Base-by-base conservation (phyloP, 2,329 filamentous ascomycete genomes). In the Myriosclerotinia curreyana region DNA sequence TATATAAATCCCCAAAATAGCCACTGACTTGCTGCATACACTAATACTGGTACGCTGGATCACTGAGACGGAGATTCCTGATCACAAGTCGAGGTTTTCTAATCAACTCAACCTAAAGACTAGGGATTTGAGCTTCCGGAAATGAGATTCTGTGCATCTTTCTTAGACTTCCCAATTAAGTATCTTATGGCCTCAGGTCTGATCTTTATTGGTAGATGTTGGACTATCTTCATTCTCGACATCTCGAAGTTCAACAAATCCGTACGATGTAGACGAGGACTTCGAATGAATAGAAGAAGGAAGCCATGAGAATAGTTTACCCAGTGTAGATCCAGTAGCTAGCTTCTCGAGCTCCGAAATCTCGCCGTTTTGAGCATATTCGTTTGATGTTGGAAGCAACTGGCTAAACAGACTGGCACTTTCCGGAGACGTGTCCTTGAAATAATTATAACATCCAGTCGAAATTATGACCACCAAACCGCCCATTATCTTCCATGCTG, bases 381-480 rank as follows among this genome's bases (percentile, higher is more conserved):
- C 42, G 31, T 48, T 48, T 6, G 55, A 58, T 5, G 14, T 36
- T 20, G 42, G 42, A 48, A 58, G 55, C 1, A 48, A 6, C 28
- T 46, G 55, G 9, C 44, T 48, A 2, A 49, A 22, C 14, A 17
- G 36, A 36, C 1, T 25, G 31, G 15, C n/a, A 7, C 20, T 34
- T 12, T 59, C 55, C 5, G 55, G n/a, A 4, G 59, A 62, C 5
- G 44, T 58, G 25, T 64, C 63, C 25, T 65, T 69, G 20, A 67
- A 71, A 56, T 67, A 52, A 46, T 70, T 70, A n/a, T 71, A 71
- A 31, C 56, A 67, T 62, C 66, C 68, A 1, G 67, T 70, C 15
- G 61, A 62, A 12, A 66, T 12, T 9, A 60, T 51, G 28, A 71
- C 68, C 20, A 68, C 58, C 28, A 67, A 64, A 6, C 68, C 68